Evolutionary conservation across 2,329 filamentous ascomycete species (phyloP), one percentile per base, ranked within the genome.

Genomic region (Fusarium sp.): DNA sequence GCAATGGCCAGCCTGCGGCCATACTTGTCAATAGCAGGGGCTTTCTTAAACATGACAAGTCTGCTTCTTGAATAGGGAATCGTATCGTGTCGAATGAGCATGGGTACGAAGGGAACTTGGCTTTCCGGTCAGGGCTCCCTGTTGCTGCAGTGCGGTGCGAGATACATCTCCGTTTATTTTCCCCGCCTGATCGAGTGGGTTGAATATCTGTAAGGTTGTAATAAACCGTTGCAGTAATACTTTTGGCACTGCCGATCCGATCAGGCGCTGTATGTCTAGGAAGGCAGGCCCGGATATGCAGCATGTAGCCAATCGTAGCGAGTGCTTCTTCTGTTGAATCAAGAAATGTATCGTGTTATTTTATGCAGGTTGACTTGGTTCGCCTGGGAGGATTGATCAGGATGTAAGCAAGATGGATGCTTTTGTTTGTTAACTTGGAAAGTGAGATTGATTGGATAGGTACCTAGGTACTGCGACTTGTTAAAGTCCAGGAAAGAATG

Each of bases 171-270:
- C 48, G 54, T 55, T 59, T 68, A 61, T 56, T 47, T 46, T 57
- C 63, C 58, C 63, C 63, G 68, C 59, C 47, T 68, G 54, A 53
- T 59, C 54, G 55, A 41, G 59, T 45, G 56, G 54, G 49, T 14
- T 63, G 53, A 64, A 50, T 63, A 55, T 60, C 48, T 60, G 49
- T 34, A 63, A 71, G 43, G 40, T 66, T 47, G 48, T 55, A 32
- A 56, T 51, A 23, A 69, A 57, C 62, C 61, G 55, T 64, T 67
- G 54, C 55, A n/a, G 23, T 41, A 28, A 28, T 28, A 37, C 41
- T 32, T 63, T 57, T 74, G 53, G 59, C 62, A 69, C 57, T 64
- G 72, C 59, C 69, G 68, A 74, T 74, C 72, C 47, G 59, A 72
- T 66, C 45, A 64, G 59, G 54, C 71, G 69, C 62, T 63, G 63